Base-by-base conservation (phyloP, 1,139 yeast species). In the Scheffersomyces insectosa region DNA sequence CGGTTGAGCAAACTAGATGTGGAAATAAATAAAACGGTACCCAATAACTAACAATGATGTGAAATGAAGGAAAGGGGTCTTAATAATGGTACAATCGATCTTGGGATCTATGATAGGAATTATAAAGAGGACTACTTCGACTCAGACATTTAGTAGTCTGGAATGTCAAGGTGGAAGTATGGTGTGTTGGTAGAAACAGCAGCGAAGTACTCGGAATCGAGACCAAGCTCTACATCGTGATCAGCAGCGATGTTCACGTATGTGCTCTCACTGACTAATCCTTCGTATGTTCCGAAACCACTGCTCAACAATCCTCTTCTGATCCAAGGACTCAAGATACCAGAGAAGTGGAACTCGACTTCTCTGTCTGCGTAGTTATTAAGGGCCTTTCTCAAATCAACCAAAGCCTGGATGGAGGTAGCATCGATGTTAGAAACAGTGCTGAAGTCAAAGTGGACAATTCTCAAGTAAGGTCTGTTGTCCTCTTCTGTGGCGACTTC, bases 311-410 rank as follows among this genome's bases (percentile, higher is more conserved):
- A 75, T 8, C 85, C 88, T 56, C 95, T 78, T 59, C 89, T 80
- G 44, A 88, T 79, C 97, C 97, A 90, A 8, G 93, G 90, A 44
- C 88, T 83, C 42, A 85, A 69, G 33, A 91, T 81, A 23, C 97
- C 96, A 11, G 88, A 82, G 61, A 91, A 90, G 63, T 91, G 97
- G 68, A 84, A 84, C 64, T 90, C 97, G 43, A 89, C 93, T 53
- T 87, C 91, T 46, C 86, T 74, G 58, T 88, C 91, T 33, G 95
- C 88, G 57, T 87, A 88, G 43, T 73, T 75, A 63, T 84, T 83
- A 45, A 88, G 66, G 7, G 89, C 83, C 51, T 83, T 85, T 52
- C 88, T 76, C 56, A 88, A 72, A 61, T 90, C 97, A 42, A 85
- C 82, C 47, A 90, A 70, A 2, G 85, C 76, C 65, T 88, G 96